Percentiles rank a stretch among this genome's conserved stretches.
These are phyloP conservation scores for Cicer chorassanicum DNA, from an alignment of 306 rosid species.

Conservation along the genomic window DNA sequence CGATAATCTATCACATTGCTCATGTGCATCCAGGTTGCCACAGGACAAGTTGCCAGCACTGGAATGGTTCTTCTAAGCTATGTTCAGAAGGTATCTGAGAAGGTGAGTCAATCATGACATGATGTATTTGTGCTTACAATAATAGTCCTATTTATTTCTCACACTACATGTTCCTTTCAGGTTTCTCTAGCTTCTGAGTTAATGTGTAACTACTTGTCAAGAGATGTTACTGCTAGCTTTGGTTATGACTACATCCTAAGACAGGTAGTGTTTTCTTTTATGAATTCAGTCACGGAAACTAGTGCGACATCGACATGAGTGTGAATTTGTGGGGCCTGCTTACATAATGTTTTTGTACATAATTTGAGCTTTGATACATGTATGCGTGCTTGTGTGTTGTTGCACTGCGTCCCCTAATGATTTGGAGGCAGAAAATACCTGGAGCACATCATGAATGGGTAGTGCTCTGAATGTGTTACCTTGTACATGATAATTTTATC, in stretches of 20 bases:
- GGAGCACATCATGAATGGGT: conserved; percentile 10
- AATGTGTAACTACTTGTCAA: conserved; percentile 91
- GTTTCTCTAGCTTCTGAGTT: conserved; percentile 92
- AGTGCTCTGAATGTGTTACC: conserved; percentile 9
- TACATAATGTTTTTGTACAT: neutral
- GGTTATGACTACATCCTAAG: conserved; percentile 97
- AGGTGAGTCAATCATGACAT: conserved; percentile 60
- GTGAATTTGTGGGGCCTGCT: conserved; percentile 23
- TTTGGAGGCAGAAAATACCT: conserved; percentile 7
- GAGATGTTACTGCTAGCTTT: conserved; percentile 82
- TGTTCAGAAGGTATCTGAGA: conserved; percentile 95
- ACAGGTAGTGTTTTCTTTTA: conserved; percentile 62
- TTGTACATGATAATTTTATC: neutral
- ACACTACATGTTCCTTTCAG: conserved; percentile 49
- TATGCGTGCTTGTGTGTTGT: conserved; percentile 8
- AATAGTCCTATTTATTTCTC: neutral
- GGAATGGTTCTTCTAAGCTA: conserved; percentile 93
- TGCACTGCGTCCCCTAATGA: neutral
- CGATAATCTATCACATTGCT: conserved; percentile 26
- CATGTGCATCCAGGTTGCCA: conserved; percentile 72
- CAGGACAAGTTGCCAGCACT: conserved; percentile 95
- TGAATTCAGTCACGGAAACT: conserved; percentile 31
- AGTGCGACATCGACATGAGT: conserved; percentile 8
- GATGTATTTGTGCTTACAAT: conserved; percentile 28
- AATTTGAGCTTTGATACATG: conserved; percentile 16